phyloP scores from a whole-genome alignment of 2,329 filamentous ascomycete genomes.

The Colletotrichum lini region DNA sequence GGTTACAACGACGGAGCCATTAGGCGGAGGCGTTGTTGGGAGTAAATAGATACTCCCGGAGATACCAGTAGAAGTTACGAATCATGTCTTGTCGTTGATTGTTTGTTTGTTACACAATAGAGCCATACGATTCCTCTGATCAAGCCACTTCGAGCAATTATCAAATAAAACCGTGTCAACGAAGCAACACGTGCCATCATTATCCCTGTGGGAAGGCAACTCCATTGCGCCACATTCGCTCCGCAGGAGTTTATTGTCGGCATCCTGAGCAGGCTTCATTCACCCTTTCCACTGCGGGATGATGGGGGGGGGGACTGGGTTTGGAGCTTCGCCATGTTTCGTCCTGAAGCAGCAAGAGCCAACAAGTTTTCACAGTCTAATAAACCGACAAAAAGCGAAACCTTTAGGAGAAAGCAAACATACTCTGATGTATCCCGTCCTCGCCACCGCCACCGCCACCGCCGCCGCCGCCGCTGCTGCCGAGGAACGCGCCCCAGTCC shows the following conservation, averaged over 20 bases:
- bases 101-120: neutral
- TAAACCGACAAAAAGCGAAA: neutral
- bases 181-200: too few relatives aligned
- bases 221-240: too few relatives aligned
- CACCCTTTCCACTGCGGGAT: neutral
- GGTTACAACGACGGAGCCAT: neutral
- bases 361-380: too few relatives aligned
- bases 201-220: neutral
- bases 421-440: neutral
- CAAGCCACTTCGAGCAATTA: too few relatives aligned
- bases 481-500: constrained; percentile 47
- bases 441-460: neutral
- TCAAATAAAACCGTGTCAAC: neutral
- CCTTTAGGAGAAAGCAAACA: constrained; percentile 5
- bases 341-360: too few relatives aligned
- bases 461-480: neutral
- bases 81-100: neutral
- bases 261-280: too few relatives aligned
- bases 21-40: too few relatives aligned
- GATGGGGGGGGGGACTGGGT: too few relatives aligned
- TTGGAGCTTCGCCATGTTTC: neutral
- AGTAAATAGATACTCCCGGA: too few relatives aligned
- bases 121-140: neutral
- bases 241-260: neutral
- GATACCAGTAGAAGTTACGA: neutral